A percentile compares a stretch with the other conserved stretches of the same genome.
phyloP scores from a whole-genome alignment of 1,284 basidiomycete genomes.

The Schizophyllum amplum region DNA sequence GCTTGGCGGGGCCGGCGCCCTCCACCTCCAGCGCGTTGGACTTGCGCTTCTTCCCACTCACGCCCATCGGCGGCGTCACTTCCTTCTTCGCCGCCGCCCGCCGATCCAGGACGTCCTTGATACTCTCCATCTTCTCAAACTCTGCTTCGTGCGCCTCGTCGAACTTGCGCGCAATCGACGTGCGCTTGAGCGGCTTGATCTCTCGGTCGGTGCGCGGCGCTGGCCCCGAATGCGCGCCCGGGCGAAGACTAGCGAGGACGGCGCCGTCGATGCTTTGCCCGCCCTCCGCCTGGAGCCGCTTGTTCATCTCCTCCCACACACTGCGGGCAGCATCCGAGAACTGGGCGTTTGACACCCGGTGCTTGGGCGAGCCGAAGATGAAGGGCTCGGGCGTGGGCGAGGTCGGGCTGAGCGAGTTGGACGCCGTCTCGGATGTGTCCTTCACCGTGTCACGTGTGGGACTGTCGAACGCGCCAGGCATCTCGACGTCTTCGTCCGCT shows the following conservation, averaged over 20 bases:
- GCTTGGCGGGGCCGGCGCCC: slow-evolving; percentile 9
- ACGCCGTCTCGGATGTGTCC: not conserved
- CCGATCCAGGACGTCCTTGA: slow-evolving; percentile 52
- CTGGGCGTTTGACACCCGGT: slow-evolving; percentile 49
- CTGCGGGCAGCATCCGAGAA: slow-evolving; percentile 54
- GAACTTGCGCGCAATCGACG: slow-evolving; percentile 25
- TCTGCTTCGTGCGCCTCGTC: slow-evolving; percentile 51
- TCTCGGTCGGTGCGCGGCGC: slow-evolving; percentile 13
- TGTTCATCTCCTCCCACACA: slow-evolving; percentile 74
- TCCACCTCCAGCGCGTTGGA: slow-evolving; percentile 26
- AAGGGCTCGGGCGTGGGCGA: slow-evolving; percentile 36
- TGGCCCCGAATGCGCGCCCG: slow-evolving; percentile 14
- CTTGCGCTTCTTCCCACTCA: slow-evolving; percentile 37
- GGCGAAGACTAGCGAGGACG: slow-evolving; percentile 29
- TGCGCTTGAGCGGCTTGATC: slow-evolving; percentile 18
- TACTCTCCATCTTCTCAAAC: slow-evolving; percentile 72
- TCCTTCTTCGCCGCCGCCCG: slow-evolving; percentile 28
- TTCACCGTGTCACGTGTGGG: slow-evolving; percentile 8
- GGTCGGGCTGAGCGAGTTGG: not conserved
- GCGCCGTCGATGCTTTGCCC: slow-evolving; percentile 33
- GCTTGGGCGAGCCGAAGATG: slow-evolving; percentile 64
- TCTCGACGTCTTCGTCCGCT: slow-evolving; percentile 12
- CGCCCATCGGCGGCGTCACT: slow-evolving; percentile 33
- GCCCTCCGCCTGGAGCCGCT: slow-evolving; percentile 45
- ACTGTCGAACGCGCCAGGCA: slow-evolving; percentile 25